phyloP scores from a whole-genome alignment of 2,329 filamentous ascomycete genomes.

The Aureobasidium musti region DNA sequence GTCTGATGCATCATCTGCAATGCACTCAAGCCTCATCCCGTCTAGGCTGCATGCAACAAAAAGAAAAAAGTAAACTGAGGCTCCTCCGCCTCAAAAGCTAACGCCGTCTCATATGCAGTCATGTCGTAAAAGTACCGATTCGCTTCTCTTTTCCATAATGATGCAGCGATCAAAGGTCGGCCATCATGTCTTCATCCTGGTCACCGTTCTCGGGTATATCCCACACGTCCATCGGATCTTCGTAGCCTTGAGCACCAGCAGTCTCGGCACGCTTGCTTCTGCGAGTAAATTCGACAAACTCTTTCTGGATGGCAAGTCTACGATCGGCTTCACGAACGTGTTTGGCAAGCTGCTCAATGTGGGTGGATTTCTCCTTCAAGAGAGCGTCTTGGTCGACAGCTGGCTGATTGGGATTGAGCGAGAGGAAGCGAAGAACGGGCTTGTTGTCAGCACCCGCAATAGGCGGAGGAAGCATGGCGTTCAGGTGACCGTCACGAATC shows the following conservation, averaged over 20 bases:
- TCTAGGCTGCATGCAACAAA: neutral
- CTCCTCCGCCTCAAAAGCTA: constrained; percentile 2
- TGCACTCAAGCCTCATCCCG: neutral
- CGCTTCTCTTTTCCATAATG: neutral
- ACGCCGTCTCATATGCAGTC: constrained; percentile 24
- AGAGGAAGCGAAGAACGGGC: constrained; percentile 58
- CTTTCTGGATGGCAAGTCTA: constrained; percentile 59
- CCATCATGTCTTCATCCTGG: constrained; percentile 40
- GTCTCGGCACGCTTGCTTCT: constrained; percentile 45
- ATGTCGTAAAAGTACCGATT: neutral
- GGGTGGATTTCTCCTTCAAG: constrained; percentile 53
- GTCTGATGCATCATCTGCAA: neutral
- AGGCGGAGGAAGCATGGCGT: constrained; percentile 53
- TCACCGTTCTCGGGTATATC: constrained; percentile 34
- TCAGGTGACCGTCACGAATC: constrained; percentile 54
- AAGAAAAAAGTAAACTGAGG: neutral
- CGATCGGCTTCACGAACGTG: constrained; percentile 58
- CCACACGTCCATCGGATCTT: constrained; percentile 42
- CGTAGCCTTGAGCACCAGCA: constrained; percentile 39
- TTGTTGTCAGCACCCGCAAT: constrained; percentile 36
- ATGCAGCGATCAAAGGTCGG: constrained; percentile 22
- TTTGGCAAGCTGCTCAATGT: constrained; percentile 54
- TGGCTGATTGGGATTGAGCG: constrained; percentile 30
- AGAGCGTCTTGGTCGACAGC: constrained; percentile 39
- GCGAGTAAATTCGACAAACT: constrained; percentile 58